These are phyloP conservation scores for Liquidambar formosana DNA, from an alignment of 164 flowering plant species.

Conservation along the genomic window DNA sequence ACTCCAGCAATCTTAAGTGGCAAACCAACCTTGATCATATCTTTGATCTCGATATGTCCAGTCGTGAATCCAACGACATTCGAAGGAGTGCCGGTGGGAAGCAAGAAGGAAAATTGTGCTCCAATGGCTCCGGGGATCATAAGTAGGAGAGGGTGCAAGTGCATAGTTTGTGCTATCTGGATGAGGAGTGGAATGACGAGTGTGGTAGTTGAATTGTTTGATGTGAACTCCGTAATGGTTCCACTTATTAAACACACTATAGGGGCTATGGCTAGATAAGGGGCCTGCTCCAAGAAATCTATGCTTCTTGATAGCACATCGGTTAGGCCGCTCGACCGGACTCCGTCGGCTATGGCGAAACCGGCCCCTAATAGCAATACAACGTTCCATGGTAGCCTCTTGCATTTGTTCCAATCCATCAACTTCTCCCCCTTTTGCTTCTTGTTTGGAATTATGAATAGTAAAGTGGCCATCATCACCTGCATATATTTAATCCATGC, in stretches of 20 bases:
- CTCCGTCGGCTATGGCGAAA: constrained; percentile 89
- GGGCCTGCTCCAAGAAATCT: constrained; percentile 52
- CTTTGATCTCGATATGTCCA: constrained; percentile 65
- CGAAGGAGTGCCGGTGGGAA: constrained; percentile 84
- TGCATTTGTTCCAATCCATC: constrained; percentile 99
- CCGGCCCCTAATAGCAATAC: constrained; percentile 86
- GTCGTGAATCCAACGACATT: constrained; percentile 89
- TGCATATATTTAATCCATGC: constrained; percentile 10
- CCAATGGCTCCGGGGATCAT: constrained; percentile 91
- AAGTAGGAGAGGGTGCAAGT: constrained; percentile 64
- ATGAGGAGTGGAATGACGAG: constrained; percentile 69
- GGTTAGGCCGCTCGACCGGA: constrained; percentile 74
- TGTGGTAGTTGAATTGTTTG: constrained; percentile 83
- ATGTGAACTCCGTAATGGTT: constrained; percentile 73
- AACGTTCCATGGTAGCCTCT: constrained; percentile 86
- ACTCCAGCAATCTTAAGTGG: constrained; percentile 72
- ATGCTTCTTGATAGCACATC: constrained; percentile 51
- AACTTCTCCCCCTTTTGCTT: constrained; percentile 69
- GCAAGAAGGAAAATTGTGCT: constrained; percentile 74
- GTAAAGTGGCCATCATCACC: constrained; percentile 86
- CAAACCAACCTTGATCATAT: constrained; percentile 74
- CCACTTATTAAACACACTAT: constrained; percentile 61
- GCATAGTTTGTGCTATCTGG: constrained; percentile 66
- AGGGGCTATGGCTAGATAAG: constrained; percentile 74
- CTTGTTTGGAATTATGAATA: constrained; percentile 88